These are phyloP conservation scores for Fusarium chuoi DNA, from an alignment of 2,329 filamentous ascomycete genomes.

Conservation along the genomic window DNA sequence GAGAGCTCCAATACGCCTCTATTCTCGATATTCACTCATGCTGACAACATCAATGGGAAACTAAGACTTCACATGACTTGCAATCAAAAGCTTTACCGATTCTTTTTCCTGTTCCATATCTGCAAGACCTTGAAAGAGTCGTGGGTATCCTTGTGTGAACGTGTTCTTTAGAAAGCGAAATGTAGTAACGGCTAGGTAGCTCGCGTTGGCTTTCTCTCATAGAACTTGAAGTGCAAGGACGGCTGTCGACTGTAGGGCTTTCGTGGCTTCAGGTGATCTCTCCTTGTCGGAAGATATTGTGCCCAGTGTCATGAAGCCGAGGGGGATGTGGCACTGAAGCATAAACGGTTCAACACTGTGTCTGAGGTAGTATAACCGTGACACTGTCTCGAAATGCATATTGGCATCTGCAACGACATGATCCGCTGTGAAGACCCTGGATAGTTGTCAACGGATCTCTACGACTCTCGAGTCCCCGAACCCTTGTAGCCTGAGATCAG, in stretches of 20 bases:
- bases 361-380: neutral
- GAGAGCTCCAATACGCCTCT: neutral
- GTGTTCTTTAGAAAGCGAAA: neutral
- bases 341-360: neutral
- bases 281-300: neutral
- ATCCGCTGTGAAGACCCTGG: neutral
- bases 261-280: neutral
- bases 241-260: neutral
- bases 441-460: neutral
- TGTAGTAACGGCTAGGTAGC: neutral
- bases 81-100: neutral
- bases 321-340: rapidly evolving
- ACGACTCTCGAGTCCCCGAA: neutral
- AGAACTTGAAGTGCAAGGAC: neutral
- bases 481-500: neutral
- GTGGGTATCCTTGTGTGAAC: neutral
- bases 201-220: neutral
- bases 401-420: neutral
- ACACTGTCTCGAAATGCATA: neutral
- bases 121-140: neutral
- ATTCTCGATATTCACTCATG: neutral
- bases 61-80: neutral
- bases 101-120: neutral
- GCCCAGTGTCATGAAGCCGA: neutral
- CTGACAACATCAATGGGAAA: neutral